Conservation (phyloP, 495 filamentous ascomycete genomes). For the Talaromyces liani region DNA sequence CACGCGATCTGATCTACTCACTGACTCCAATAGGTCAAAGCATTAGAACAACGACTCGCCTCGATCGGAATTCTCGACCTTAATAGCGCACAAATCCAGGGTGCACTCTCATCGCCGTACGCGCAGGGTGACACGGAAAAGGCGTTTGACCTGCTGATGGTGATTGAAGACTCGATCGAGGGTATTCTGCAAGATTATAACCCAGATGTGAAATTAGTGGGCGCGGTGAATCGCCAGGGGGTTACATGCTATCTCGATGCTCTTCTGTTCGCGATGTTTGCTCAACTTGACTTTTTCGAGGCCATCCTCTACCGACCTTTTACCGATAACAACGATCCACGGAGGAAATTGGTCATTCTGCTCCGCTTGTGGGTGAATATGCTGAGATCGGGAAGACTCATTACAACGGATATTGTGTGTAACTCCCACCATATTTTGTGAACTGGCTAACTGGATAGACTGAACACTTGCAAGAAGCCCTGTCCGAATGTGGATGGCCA, state of each 20-base stretch:
- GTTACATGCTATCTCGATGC: conserved; percentile 92
- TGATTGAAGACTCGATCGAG: conserved; percentile 72
- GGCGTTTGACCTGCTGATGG: conserved; percentile 64
- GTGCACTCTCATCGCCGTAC: conserved; percentile 59
- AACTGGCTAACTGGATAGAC: conserved; percentile 51
- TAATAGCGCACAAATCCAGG: conserved; percentile 51
- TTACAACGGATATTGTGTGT: conserved; percentile 77
- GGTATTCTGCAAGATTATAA: conserved; percentile 72
- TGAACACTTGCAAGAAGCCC: conserved; percentile 67
- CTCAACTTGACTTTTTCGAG: conserved; percentile 81
- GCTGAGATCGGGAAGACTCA: conserved; percentile 74
- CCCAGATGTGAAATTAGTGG: conserved; percentile 61
- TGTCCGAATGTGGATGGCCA: conserved; percentile 86
- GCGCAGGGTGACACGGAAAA: conserved; percentile 64
- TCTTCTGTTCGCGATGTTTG: conserved; percentile 96
- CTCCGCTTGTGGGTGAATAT: conserved; percentile 90
- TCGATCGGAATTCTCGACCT: conserved; percentile 28
- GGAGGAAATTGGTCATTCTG: conserved; percentile 62
- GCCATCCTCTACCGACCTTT: conserved; percentile 73
- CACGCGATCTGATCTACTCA: background rate
- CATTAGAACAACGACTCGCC: conserved; percentile 24
- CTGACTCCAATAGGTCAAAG: conserved; percentile 23
- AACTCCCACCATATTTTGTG: background rate
- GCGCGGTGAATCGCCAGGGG: conserved; percentile 76
- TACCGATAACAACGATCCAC: conserved; percentile 49